These are phyloP conservation scores for Odontarrhena argentea DNA, from an alignment of 345 rosid species.

Conservation along the genomic window DNA sequence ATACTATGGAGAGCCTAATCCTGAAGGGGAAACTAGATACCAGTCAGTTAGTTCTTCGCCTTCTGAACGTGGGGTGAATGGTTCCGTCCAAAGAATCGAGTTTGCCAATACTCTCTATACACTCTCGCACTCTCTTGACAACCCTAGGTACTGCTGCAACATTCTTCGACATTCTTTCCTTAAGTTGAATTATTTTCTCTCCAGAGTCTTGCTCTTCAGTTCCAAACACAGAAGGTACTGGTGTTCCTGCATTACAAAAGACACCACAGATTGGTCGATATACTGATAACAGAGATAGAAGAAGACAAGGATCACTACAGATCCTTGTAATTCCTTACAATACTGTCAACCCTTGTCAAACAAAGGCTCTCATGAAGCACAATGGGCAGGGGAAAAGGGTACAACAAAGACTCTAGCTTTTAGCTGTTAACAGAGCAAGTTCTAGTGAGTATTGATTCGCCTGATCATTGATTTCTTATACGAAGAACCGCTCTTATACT, in stretches of 20 bases:
- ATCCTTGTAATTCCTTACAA: background rate
- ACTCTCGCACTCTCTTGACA: constrained; percentile 62
- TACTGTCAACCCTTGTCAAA: background rate
- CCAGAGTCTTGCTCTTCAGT: constrained; percentile 39
- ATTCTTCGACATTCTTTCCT: constrained; percentile 53
- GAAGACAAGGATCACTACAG: constrained; percentile 15
- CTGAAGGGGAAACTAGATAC: background rate
- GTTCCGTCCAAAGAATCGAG: constrained; percentile 48
- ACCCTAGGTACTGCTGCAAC: constrained; percentile 49
- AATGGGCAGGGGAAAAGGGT: background rate
- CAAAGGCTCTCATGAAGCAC: constrained; percentile 3
- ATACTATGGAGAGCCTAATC: constrained; percentile 7
- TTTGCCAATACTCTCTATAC: constrained; percentile 53
- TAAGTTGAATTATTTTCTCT: constrained; percentile 53
- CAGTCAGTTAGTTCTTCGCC: constrained; percentile 25
- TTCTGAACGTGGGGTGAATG: constrained; percentile 62
- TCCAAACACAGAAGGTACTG: constrained; percentile 18
- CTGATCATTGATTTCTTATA: background rate
- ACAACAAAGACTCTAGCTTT: background rate
- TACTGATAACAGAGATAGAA: background rate
- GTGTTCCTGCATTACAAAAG: constrained; percentile 28
- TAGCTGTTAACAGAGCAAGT: constrained; percentile 1
- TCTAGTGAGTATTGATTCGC: background rate
- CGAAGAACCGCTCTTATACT: background rate
- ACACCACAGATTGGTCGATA: constrained; percentile 21